Evolutionary conservation across 345 rosid species (phyloP), one percentile per base, ranked within the genome.

Genomic region (Reutealis trisperma): DNA sequence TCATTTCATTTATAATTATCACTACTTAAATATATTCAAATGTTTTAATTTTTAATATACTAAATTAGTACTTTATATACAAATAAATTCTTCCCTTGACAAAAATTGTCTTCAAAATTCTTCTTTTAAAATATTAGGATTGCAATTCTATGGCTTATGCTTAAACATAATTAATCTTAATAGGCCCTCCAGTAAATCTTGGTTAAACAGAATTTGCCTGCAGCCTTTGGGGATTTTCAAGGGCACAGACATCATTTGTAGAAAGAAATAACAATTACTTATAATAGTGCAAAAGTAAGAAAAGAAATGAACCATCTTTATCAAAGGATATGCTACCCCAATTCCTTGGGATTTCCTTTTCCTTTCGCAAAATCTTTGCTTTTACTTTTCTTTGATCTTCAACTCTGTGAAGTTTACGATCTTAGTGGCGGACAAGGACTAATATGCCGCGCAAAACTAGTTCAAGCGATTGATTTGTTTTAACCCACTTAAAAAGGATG

Each of bases 251-350:
- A 51, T 6, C 51, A 49, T 44, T 24, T 24, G 47, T 18, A 42
- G 4, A 1, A 59, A n/a, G 21, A 55, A 6, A 34, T 34, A 67
- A 8, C 15, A 6, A 41, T 47, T 47, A 47, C 11, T 37, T 22
- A 34, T 37, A n/a, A 51, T 24, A 15, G 65, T 7, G 6, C 14
- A 55, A 68, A 3, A 30, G 74, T 21, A 45, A 57, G 37, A 32
- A 60, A 75, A 37, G 65, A 75, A 75, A 75, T 41, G 19, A 65
- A 64, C 52, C 19, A 54, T 75, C 78, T 65, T 64, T 52, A n/a
- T 64, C 55, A 54, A 64, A 55, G 65, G 57, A 37, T 55, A 15
- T 22, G 69, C 45, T 55, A 27, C 27, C 64, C 72, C 72, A 42
- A 66, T 54, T 24, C 42, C 55, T 15, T 10, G 15, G 51, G 71